Evolutionary conservation across 352 stramenopile genomes (phyloP).

Genomic region (Aphanomyces astaci): DNA sequence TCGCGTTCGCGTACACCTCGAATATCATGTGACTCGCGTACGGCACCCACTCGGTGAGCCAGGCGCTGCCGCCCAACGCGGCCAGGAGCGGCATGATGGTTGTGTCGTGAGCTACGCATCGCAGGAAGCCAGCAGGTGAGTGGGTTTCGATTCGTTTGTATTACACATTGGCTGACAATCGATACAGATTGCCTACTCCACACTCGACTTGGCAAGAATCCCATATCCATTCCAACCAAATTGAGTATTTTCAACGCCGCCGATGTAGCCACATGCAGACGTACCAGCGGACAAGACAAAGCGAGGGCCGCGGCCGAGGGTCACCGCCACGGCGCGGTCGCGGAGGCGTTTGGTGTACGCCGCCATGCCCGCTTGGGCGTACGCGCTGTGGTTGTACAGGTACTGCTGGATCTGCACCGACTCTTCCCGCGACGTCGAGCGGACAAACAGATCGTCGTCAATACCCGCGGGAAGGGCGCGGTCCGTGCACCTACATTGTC

Average conservation of each 20-base stretch:
- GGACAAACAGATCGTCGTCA: constrained; percentile 1
- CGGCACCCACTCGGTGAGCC: constrained; percentile 20
- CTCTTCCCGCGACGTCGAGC: constrained; percentile 1
- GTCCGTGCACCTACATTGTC: constrained; percentile 16
- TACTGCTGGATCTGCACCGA: constrained; percentile 15
- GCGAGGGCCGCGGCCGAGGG: background rate
- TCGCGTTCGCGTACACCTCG: constrained; percentile 14
- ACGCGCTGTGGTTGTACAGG: constrained; percentile 21
- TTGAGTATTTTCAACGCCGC: too few species aligned
- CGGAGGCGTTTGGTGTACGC: constrained; percentile 10
- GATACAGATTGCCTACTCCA: too few species aligned
- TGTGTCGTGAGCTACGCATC: constrained; percentile 13
- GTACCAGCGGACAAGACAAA: constrained; percentile 13
- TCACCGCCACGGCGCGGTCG: background rate
- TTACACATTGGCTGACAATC: too few species aligned
- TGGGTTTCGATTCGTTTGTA: too few species aligned
- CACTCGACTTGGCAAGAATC: too few species aligned
- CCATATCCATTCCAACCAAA: too few species aligned
- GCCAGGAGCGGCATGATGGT: constrained; percentile 19
- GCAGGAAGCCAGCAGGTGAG: background rate
- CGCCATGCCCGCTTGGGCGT: constrained; percentile 18
- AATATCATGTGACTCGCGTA: constrained; percentile 19
- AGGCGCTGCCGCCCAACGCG: constrained; percentile 5
- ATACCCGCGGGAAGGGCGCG: constrained; percentile 7
- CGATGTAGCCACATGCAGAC: too few species aligned